Percentiles rank a stretch among this genome's conserved stretches.
These are phyloP conservation scores for Pezicula carpinea DNA, from an alignment of 2,329 filamentous ascomycete species.

Conservation along the genomic window DNA sequence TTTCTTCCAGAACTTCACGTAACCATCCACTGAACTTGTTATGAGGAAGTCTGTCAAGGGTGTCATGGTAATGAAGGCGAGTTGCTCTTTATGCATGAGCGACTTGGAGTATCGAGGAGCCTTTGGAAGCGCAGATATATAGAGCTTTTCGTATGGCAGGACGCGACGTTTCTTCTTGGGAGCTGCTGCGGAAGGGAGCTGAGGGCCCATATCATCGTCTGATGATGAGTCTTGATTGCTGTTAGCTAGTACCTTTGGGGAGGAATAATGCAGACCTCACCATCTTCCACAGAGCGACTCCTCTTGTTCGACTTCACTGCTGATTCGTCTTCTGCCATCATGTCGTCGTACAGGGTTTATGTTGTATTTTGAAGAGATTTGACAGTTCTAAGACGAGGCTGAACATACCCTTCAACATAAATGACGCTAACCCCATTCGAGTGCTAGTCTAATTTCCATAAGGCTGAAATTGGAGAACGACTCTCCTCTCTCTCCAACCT, in stretches of 20 bases:
- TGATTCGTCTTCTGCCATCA: constrained; percentile 30
- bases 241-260: constrained; percentile 9
- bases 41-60: constrained; percentile 92
- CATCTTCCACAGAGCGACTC: constrained; percentile 44
- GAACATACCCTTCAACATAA: too few relatives aligned
- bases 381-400: too few relatives aligned
- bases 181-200: constrained; percentile 72
- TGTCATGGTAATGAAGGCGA: constrained; percentile 83
- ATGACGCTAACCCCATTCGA: too few relatives aligned
- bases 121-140: constrained; percentile 80
- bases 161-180: constrained; percentile 89
- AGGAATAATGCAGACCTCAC: constrained; percentile 15
- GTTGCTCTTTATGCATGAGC: constrained; percentile 96
- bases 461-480: too few relatives aligned
- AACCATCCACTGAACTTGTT: constrained; percentile 89
- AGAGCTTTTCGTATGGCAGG: constrained; percentile 92
- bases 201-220: constrained; percentile 89
- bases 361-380: too few relatives aligned
- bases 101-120: constrained; percentile 86
- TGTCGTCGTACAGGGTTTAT: background rate
- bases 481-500: too few relatives aligned
- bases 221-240: constrained; percentile 50
- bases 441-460: too few relatives aligned
- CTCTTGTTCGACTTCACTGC: constrained; percentile 44
- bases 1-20: constrained; percentile 99